Evolutionary conservation across 2,329 filamentous ascomycete species (phyloP), one percentile per base, ranked within the genome.

Genomic region (Penicillium sp.): DNA sequence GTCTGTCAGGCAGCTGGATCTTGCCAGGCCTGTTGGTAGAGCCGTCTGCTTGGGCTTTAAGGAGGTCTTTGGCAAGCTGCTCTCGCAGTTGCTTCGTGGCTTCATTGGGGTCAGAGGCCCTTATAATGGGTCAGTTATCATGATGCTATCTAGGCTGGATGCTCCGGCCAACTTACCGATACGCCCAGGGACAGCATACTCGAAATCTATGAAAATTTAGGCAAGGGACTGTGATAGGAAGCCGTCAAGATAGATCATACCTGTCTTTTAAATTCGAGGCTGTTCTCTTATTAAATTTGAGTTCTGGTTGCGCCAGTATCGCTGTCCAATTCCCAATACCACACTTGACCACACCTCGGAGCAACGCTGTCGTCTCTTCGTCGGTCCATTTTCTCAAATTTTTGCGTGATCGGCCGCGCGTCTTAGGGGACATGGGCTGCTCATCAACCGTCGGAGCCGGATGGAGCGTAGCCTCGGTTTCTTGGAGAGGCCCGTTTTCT

Each of bases 281-380:
- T n/a, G 81, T 86, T 31, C 86, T 78, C 11, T 81, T 77, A 60
- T 85, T 79, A 67, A 89, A 88, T 3, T 74, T 75, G 58, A 85
- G 83, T 36, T 86, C 83, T 16, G 81, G 71, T 62, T 84, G 82
- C 3, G 83, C 77, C 27, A 87, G 69, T 18, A 89, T 88, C 62
- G 82, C 82, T 56, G 85, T 88, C 86, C 86, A 89, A 61, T 81
- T 86, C 3, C 86, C 86, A 60, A 87, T 84, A 1, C 86, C 86
- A 65, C 84, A 87, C 61, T 80, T 82, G 39, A 82, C 79, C 9
- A 87, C 86, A 0, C 86, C 86, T 57, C 80, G 76, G 13, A 88
- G 74, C 27, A 89, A 70, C 62, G 83, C 78, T 31, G 77, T 78
- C 0, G 85, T 88, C 70, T 89, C 86, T 61, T 85, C 77, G n/a